Base-by-base conservation (phyloP, 257 asterid genomes). In the Scutellaria barbata region DNA sequence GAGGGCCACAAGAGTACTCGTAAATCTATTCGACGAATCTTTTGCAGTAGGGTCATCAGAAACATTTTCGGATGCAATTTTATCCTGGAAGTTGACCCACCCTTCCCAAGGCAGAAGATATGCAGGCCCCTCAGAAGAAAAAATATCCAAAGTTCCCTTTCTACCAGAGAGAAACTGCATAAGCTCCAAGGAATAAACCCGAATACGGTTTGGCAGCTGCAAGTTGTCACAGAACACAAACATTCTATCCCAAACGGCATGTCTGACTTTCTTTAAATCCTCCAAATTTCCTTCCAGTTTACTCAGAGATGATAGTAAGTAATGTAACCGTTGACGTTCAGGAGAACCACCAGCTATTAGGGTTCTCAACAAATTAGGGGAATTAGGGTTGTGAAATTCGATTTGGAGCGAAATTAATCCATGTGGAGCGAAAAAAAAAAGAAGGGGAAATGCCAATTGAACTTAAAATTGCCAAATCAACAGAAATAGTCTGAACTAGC, bases 91-190 rank as follows among this genome's bases (percentile, higher is more conserved):
- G 78, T 85, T 77, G 18, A 86, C 87, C 96, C 97, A 92, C 20
- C 89, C 94, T 82, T 89, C 97, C 99, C 99, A 95, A 73, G 96
- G 95, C 76, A 73, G 78, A 85, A 89, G 85, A 73, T 53, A 33
- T 33, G 71, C 64, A 18, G 72, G 68, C 52, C 76, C 77, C 53
- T 81, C 86, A 5, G 83, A 67, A 61, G 87, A 74, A 40, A 77
- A 75, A 52, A 71, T 70, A 18, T 81, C 85, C 39, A 56, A 58
- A 77, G 74, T 78, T 67, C 75, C 85, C 79, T 79, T 82, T 68
- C 86, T 73, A 56, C 90, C 85, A 6, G 97, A 82, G 66, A 95
- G 66, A 42, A 83, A 78, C 74, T 95, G 99, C 96, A 95, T 83
- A 63, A 92, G 85, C 95, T 92, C 97, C 79, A 95, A 76, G 33